Evolutionary conservation across 2,329 filamentous ascomycete genomes (phyloP).

Genomic region (Juglanconis juglandina): DNA sequence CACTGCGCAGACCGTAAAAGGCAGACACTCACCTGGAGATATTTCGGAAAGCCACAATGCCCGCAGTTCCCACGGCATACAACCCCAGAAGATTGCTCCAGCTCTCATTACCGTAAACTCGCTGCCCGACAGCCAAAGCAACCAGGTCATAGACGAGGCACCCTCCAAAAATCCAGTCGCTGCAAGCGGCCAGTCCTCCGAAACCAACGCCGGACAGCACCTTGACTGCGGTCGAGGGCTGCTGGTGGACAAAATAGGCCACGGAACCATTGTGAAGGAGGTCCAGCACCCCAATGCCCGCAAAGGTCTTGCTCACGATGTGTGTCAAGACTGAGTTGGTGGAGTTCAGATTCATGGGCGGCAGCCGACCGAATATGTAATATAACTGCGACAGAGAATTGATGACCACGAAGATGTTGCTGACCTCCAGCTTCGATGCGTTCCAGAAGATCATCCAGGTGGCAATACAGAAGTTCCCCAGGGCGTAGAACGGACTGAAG

Average conservation of each 20-base stretch:
- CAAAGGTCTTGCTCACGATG: constrained; percentile 56
- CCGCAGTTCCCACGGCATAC: constrained; percentile 50
- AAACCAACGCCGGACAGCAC: constrained; percentile 52
- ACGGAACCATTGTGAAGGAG: constrained; percentile 56
- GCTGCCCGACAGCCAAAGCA: constrained; percentile 52
- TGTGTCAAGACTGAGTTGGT: constrained; percentile 54
- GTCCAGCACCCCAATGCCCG: constrained; percentile 58
- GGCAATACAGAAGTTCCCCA: constrained; percentile 58
- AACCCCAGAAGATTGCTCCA: constrained; percentile 50
- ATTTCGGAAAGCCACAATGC: constrained; percentile 51
- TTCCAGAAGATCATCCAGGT: constrained; percentile 65
- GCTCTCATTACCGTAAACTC: constrained; percentile 34
- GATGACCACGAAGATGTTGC: constrained; percentile 54
- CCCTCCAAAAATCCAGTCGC: constrained; percentile 59
- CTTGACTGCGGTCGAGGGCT: constrained; percentile 45
- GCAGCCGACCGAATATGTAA: constrained; percentile 48
- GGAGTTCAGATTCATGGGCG: constrained; percentile 46
- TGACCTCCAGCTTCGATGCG: constrained; percentile 42
- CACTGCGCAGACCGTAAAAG: background rate
- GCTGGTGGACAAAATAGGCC: constrained; percentile 49
- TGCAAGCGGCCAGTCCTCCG: constrained; percentile 42
- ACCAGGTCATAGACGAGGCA: constrained; percentile 58
- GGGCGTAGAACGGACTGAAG: constrained; percentile 51
- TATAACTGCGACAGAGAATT: constrained; percentile 54
- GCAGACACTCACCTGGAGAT: constrained; percentile 38